Evolutionary conservation across 2,329 filamentous ascomycete genomes (phyloP), one percentile per base, ranked within the genome.

Genomic region (Aspergillus eucalypticola): DNA sequence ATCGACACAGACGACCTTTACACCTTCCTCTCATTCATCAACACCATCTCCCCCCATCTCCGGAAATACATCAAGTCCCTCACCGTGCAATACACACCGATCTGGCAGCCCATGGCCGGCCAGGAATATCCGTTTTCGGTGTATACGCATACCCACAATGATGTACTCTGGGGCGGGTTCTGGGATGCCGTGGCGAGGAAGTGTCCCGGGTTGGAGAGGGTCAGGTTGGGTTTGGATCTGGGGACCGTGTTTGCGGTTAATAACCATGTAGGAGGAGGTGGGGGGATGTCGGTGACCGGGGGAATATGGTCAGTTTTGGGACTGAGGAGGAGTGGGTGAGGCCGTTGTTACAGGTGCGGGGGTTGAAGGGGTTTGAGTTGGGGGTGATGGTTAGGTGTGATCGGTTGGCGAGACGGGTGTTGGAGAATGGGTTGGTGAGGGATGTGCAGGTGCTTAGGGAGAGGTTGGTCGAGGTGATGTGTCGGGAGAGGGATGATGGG

Each of bases 1-100:
- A 76, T 77, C 54, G 74, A 77, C 55, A 69, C 75, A 7, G 73
- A 75, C 46, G 73, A 76, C 61, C 63, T 77, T 3, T 69, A 73
- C 56, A 75, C 75, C 19, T 76, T 76, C 57, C 66, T 76, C 15
- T 69, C 71, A 5, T 76, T 77, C 60, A 65, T 68, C 2, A 48
- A 54, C 0, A 63, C 61, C 15, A 57, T 77, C 7, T 66, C 66
- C 5, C 56, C 69, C 0, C 8, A 49, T 3, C 64, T 65, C 8
- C 67, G 70, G 0, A 35, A 21, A 19, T 51, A 62, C 1, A 70
- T 76, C 17, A 56, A 58, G 1, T 54, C 62, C 1, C 58, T 76
- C 2, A 71, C 69, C 0, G 64, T 76, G 1, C 74, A 76, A 49
- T 76, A 71, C 70, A 72, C 64, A 39, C 73, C 74, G 0, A 59